Evolutionary conservation across 306 rosid genomes (phyloP).

Genomic region (Quillaja saponaria): DNA sequence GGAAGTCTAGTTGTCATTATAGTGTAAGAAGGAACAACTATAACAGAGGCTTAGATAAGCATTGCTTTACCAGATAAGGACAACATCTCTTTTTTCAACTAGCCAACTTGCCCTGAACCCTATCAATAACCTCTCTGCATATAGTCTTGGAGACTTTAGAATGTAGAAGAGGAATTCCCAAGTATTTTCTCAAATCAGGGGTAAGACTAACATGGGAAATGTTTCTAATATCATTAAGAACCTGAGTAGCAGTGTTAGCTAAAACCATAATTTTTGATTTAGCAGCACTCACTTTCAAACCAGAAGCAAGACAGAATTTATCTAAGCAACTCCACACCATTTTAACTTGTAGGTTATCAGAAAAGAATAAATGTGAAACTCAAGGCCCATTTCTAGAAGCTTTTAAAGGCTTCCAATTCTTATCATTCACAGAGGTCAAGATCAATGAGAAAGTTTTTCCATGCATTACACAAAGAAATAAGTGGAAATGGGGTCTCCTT

Average conservation of each 20-base stretch:
- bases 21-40: not conserved
- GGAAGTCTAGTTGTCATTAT: not conserved
- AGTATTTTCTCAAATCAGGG: no score
- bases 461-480: not conserved
- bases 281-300: not conserved
- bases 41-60: not conserved
- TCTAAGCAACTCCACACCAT: not conserved
- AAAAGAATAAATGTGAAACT: no score
- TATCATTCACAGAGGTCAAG: not conserved
- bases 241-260: not conserved
- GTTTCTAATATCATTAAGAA: no score
- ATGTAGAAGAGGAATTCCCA: no score
- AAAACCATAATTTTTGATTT: not conserved
- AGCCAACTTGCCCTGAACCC: not conserved
- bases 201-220: no score
- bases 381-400: not conserved
- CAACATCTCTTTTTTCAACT: not conserved
- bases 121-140: not conserved
- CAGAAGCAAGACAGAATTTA: not conserved
- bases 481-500: not conserved
- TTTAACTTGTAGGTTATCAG: not conserved
- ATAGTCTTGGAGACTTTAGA: no score
- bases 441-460: not conserved
- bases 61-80: not conserved
- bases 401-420: not conserved